These are phyloP conservation scores for Monilinia vaccinii-corymbosi DNA, from an alignment of 2,329 filamentous ascomycete species.

Conservation along the genomic window DNA sequence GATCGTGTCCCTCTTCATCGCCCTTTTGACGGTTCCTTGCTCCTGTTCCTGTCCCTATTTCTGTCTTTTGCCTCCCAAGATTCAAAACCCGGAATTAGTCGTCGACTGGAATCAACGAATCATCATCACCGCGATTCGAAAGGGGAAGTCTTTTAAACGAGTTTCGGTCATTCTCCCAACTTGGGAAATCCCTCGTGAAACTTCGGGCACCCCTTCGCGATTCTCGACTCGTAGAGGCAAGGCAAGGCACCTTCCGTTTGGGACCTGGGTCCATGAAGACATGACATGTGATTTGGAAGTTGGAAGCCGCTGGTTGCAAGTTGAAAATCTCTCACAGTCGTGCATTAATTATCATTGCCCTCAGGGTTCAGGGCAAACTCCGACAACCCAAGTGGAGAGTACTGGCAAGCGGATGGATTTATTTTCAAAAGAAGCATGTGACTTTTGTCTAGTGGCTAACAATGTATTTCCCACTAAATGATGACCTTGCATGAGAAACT, in stretches of 20 bases:
- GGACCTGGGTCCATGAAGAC: neutral
- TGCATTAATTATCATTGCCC: neutral
- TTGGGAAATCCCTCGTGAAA: neutral
- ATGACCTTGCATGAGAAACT: neutral
- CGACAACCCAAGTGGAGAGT: neutral
- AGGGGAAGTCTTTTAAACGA: neutral
- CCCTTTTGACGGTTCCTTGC: too few relatives aligned
- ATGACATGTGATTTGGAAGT: slow-evolving; percentile 1
- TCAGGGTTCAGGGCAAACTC: neutral
- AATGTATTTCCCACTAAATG: neutral
- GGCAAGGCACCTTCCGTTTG: slow-evolving; percentile 3
- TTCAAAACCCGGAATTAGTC: neutral
- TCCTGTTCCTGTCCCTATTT: too few relatives aligned
- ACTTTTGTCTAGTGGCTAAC: neutral
- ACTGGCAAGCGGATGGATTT: too few relatives aligned
- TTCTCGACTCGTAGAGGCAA: neutral
- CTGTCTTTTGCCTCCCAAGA: neutral
- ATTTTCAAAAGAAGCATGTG: neutral
- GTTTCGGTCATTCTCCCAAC: neutral
- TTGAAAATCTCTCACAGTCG: too few relatives aligned
- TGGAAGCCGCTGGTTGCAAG: neutral
- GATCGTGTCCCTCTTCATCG: neutral
- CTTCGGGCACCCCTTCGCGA: neutral
- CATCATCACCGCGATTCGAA: neutral
- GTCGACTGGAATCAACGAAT: neutral